Evolutionary conservation across 169 alveolate genomes (phyloP).

Genomic region (Amoebophrya sp.): DNA sequence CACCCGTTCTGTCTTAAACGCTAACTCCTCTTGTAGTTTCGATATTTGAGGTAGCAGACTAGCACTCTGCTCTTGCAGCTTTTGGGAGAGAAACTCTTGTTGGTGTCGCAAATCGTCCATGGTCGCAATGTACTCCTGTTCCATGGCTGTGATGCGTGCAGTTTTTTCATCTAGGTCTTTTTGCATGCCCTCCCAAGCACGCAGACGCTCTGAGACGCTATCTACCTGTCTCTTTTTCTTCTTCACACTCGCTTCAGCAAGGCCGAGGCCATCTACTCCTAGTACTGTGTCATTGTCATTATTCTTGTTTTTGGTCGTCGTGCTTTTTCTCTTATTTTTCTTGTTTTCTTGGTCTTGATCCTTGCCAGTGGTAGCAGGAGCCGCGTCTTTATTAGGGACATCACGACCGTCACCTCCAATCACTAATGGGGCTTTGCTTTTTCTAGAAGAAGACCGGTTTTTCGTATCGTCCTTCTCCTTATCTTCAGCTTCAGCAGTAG

Average conservation of each 20-base stretch:
- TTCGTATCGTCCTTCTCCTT: neutral
- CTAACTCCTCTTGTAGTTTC: neutral
- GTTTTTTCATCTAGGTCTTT: neutral
- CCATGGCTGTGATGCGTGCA: neutral
- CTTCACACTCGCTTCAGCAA: too few relatives aligned
- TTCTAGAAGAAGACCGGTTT: neutral
- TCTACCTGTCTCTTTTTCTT: too few relatives aligned
- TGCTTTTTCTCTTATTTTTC: neutral
- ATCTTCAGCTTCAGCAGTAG: too few relatives aligned
- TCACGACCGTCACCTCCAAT: neutral
- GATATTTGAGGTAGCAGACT: neutral
- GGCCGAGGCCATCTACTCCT: too few relatives aligned
- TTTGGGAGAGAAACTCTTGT: neutral
- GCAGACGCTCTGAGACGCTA: neutral
- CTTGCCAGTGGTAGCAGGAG: neutral
- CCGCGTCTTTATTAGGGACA: neutral
- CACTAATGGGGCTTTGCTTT: neutral
- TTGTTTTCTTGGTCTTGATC: neutral
- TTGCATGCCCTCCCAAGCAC: neutral
- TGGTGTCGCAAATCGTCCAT: neutral
- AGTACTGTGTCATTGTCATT: too few relatives aligned
- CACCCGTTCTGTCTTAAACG: neutral
- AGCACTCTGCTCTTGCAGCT: neutral
- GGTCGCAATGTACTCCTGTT: neutral
- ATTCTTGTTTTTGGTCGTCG: neutral